Percentiles rank a stretch among this genome's conserved stretches.
These are phyloP conservation scores for Hypericum androsaemum DNA, from an alignment of 345 rosid species.

Conservation along the genomic window DNA sequence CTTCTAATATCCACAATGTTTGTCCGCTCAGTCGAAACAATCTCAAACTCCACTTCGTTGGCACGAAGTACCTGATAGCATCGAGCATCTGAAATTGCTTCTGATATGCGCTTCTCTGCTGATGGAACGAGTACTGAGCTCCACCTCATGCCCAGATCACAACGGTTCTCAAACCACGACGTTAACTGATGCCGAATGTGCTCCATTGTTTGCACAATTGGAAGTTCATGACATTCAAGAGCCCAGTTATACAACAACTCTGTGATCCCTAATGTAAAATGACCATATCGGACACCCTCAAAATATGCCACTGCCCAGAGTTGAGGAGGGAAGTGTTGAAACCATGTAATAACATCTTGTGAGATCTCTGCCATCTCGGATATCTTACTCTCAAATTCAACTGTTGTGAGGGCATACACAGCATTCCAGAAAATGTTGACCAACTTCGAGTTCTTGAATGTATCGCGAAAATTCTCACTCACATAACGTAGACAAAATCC, in stretches of 20 bases:
- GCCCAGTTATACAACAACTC: slow-evolving; percentile 45
- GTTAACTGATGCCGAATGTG: slow-evolving; percentile 30
- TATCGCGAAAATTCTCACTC: slow-evolving; percentile 38
- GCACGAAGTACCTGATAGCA: slow-evolving; percentile 38
- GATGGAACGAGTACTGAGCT: slow-evolving; percentile 38
- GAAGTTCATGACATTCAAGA: slow-evolving; percentile 41
- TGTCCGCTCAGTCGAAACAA: slow-evolving; percentile 35
- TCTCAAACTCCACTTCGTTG: slow-evolving; percentile 57
- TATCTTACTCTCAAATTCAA: slow-evolving; percentile 38
- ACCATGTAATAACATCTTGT: slow-evolving; percentile 38
- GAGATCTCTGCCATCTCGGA: slow-evolving; percentile 37
- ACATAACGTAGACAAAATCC: slow-evolving; percentile 34
- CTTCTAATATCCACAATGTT: slow-evolving; percentile 42
- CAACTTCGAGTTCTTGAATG: slow-evolving; percentile 45
- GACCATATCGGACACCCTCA: slow-evolving; percentile 39
- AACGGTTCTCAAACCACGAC: slow-evolving; percentile 38
- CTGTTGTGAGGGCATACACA: slow-evolving; percentile 35
- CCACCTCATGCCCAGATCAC: slow-evolving; percentile 28
- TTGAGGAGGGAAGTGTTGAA: slow-evolving; percentile 36
- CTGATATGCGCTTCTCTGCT: slow-evolving; percentile 33
- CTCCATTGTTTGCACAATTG: slow-evolving; percentile 43
- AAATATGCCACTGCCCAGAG: slow-evolving; percentile 38
- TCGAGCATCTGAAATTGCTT: slow-evolving; percentile 30
- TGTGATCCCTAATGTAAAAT: slow-evolving; percentile 32
- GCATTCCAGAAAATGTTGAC: slow-evolving; percentile 48